A percentile compares a stretch with the other conserved stretches of the same genome.
Conservation (phyloP, 768 basidiomycete genomes). For the Ephemerocybe angulata region DNA sequence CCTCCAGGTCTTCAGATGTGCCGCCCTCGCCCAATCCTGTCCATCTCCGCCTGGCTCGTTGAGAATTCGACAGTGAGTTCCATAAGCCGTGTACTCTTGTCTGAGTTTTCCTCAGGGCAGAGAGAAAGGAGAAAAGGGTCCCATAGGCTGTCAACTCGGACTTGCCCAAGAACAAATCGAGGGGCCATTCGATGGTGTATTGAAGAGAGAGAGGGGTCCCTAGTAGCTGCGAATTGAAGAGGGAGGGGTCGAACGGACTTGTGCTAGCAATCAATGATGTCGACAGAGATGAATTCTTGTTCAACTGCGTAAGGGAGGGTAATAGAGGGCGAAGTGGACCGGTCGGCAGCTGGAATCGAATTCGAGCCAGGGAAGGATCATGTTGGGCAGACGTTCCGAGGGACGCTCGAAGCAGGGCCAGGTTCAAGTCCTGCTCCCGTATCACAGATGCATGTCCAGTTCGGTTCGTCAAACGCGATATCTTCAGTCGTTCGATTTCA, state of each 20-base stretch:
- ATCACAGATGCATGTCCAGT: constrained; percentile 71
- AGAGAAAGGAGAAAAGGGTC: constrained; percentile 76
- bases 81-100: constrained; percentile 76
- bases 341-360: constrained; percentile 74
- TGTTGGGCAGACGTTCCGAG: constrained; percentile 86
- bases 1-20: constrained; percentile 63
- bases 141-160: constrained; percentile 73
- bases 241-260: constrained; percentile 33
- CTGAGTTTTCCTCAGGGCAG: constrained; percentile 81
- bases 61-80: constrained; percentile 81
- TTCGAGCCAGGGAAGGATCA: constrained; percentile 67
- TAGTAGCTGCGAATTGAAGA: constrained; percentile 73
- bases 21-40: constrained; percentile 87
- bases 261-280: constrained; percentile 10
- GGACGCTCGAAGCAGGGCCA: constrained; percentile 82
- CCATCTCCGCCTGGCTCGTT: constrained; percentile 81
- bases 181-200: constrained; percentile 78
- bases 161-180: constrained; percentile 83
- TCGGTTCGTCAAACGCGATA: constrained; percentile 68
- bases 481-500: constrained; percentile 81
- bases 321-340: constrained; percentile 81
- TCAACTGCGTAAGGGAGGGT: constrained; percentile 55
- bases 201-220: constrained; percentile 72
- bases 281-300: constrained; percentile 25
- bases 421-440: constrained; percentile 85